Percentiles rank a stretch among this genome's conserved stretches.
Evolutionary conservation across 2,329 filamentous ascomycete species (phyloP).

Genomic region (Exophiala sideris): DNA sequence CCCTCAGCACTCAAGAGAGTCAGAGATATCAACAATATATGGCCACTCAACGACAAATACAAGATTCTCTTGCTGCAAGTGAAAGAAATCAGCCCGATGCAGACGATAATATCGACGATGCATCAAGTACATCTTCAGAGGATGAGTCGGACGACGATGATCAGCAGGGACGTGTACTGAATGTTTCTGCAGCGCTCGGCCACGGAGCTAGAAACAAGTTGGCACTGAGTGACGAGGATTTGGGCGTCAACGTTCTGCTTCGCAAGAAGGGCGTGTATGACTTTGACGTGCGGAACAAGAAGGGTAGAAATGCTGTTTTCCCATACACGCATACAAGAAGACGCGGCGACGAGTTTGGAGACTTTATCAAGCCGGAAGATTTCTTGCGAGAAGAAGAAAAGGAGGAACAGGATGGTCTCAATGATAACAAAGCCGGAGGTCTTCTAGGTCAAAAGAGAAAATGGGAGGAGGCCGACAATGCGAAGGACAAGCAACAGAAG

Average conservation of each 20-base stretch:
- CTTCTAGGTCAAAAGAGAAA: constrained; percentile 87
- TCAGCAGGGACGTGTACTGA: constrained; percentile 87
- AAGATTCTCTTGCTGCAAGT: constrained; percentile 73
- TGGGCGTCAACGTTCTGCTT: constrained; percentile 86
- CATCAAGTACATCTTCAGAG: constrained; percentile 80
- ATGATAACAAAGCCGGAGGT: constrained; percentile 53
- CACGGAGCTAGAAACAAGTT: constrained; percentile 83
- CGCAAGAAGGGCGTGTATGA: constrained; percentile 89
- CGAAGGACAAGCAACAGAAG: constrained; percentile 37
- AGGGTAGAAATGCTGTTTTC: constrained; percentile 87
- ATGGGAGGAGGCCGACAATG: constrained; percentile 69
- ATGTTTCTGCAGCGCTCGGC: constrained; percentile 78
- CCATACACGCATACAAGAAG: constrained; percentile 77
- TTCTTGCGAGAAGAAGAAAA: constrained; percentile 90
- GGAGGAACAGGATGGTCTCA: constrained; percentile 64
- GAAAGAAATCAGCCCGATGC: constrained; percentile 43
- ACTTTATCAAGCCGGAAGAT: constrained; percentile 89
- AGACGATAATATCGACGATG: constrained; percentile 76
- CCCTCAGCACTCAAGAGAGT: constrained; percentile 72
- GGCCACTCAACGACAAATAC: constrained; percentile 79
- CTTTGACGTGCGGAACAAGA: constrained; percentile 86
- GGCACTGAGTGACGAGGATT: constrained; percentile 79
- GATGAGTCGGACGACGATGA: constrained; percentile 86
- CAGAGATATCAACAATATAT: constrained; percentile 86
- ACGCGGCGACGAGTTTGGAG: constrained; percentile 86